phyloP scores from a whole-genome alignment of 129 eudicot genomes.

The Lactuca sativa region DNA sequence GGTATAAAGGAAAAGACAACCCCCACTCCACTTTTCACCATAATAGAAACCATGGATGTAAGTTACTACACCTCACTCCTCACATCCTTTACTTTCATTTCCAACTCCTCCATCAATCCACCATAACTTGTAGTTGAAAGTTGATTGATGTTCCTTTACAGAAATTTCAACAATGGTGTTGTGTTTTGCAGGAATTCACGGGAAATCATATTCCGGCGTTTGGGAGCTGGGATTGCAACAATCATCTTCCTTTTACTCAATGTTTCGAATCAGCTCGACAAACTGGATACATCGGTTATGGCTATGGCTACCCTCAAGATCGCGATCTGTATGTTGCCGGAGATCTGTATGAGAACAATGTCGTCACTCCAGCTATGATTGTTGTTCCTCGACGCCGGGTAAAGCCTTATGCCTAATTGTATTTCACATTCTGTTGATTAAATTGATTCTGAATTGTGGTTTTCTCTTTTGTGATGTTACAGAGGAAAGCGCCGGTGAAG shows the following conservation, averaged over 20 bases:
- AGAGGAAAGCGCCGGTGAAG: conserved; percentile 46
- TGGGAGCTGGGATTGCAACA: conserved; percentile 90
- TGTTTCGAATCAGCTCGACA: conserved; percentile 80
- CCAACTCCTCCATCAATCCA: conserved; percentile 1
- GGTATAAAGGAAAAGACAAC: conserved; percentile 15
- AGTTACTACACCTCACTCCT: conserved; percentile 19
- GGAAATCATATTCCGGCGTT: conserved; percentile 79
- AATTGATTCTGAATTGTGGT: neutral
- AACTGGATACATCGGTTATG: conserved; percentile 58
- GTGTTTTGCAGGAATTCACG: conserved; percentile 48
- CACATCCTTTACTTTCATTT: conserved; percentile 1
- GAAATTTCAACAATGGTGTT: neutral
- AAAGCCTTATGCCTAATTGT: neutral
- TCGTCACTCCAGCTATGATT: conserved; percentile 88
- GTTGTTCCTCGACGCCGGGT: conserved; percentile 92
- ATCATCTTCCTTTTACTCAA: conserved; percentile 70
- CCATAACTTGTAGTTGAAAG: neutral
- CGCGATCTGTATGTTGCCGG: conserved; percentile 97
- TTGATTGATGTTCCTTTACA: neutral
- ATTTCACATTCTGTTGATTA: neutral
- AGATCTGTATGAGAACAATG: conserved; percentile 80
- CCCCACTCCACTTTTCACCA: conserved; percentile 20
- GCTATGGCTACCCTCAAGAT: conserved; percentile 51
- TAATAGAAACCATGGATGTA: conserved; percentile 26
- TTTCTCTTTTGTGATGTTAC: neutral